phyloP scores from a whole-genome alignment of 2,329 filamentous ascomycete species.

The Arthrobotrys iridis region DNA sequence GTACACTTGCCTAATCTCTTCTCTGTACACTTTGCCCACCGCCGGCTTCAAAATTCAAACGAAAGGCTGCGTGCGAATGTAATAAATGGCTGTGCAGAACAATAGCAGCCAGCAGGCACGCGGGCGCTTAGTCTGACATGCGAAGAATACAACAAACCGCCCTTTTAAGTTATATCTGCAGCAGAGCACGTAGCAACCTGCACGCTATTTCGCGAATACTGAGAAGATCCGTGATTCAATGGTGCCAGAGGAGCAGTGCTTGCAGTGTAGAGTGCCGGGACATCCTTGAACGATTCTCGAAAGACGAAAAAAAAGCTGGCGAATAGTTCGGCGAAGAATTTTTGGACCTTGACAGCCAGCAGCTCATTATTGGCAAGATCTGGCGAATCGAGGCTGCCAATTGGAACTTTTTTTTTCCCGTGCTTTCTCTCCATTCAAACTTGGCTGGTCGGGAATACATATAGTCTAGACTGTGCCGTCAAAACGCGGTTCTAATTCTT shows the following conservation, averaged over 20 bases:
- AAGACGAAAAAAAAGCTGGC: neutral
- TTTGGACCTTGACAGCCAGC: neutral
- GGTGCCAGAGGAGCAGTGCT: slow-evolving; percentile 5
- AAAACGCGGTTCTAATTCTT: neutral
- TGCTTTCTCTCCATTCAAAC: too few species aligned
- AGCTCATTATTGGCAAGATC: neutral
- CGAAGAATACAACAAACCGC: slow-evolving; percentile 50
- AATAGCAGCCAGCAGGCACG: slow-evolving; percentile 2
- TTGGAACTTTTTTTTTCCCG: too few species aligned
- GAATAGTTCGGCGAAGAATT: slow-evolving; percentile 36
- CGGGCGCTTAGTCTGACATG: slow-evolving; percentile 53
- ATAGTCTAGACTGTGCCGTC: slow-evolving; percentile 17
- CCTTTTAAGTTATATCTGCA: slow-evolving; percentile 30
- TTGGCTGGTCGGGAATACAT: slow-evolving; percentile 11
- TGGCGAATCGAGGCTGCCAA: neutral
- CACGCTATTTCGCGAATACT: neutral
- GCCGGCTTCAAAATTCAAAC: neutral
- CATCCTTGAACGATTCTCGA: neutral
- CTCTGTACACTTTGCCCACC: neutral
- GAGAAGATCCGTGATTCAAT: slow-evolving; percentile 12
- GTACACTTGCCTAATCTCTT: slow-evolving; percentile 31
- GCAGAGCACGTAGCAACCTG: slow-evolving; percentile 32
- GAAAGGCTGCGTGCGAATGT: slow-evolving; percentile 4
- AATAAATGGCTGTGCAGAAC: slow-evolving; percentile 29
- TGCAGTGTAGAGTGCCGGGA: slow-evolving; percentile 11